Conservation (phyloP, 1,139 yeast genomes). For the Yamadazyma blattariae region DNA sequence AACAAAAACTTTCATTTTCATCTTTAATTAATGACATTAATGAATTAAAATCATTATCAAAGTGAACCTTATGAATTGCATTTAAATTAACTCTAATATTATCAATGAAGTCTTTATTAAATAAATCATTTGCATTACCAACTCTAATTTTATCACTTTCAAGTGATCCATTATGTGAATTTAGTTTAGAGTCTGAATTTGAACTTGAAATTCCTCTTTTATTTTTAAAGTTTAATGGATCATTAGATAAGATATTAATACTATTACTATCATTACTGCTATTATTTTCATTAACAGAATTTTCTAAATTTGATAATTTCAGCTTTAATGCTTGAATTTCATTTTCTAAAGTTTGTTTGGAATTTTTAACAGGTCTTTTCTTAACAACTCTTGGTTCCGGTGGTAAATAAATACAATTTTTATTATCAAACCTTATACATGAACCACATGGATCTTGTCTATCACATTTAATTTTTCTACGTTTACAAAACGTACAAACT, state of each 20-base stretch:
- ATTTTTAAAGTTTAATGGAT: neutral
- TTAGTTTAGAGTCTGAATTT: too few species aligned
- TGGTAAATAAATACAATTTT: slow-evolving; percentile 13
- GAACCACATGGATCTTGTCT: slow-evolving; percentile 28
- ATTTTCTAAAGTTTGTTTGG: slow-evolving; percentile 9
- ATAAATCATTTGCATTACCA: slow-evolving; percentile 1
- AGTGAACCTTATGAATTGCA: slow-evolving; percentile 5
- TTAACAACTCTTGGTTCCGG: slow-evolving; percentile 7
- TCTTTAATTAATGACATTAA: slow-evolving; percentile 4
- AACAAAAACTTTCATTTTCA: slow-evolving; percentile 4
- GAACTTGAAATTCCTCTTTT: too few species aligned
- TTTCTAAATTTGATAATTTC: slow-evolving; percentile 6
- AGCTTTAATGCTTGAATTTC: slow-evolving; percentile 11
- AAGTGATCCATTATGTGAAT: neutral
- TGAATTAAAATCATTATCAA: slow-evolving; percentile 7
- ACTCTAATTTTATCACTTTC: slow-evolving; percentile 2
- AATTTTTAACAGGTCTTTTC: slow-evolving; percentile 5
- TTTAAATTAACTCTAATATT: slow-evolving; percentile 4
- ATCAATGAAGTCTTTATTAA: neutral
- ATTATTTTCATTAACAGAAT: slow-evolving; percentile 3
- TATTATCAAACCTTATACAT: slow-evolving; percentile 19
- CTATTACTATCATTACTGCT: too few species aligned
- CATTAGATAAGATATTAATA: neutral
- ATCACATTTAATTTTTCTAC: slow-evolving; percentile 39
- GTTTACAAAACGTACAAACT: slow-evolving; percentile 36